Evolutionary conservation across 176 grass and related monocot genomes (phyloP).

Genomic region (Aegilops tauschii): DNA sequence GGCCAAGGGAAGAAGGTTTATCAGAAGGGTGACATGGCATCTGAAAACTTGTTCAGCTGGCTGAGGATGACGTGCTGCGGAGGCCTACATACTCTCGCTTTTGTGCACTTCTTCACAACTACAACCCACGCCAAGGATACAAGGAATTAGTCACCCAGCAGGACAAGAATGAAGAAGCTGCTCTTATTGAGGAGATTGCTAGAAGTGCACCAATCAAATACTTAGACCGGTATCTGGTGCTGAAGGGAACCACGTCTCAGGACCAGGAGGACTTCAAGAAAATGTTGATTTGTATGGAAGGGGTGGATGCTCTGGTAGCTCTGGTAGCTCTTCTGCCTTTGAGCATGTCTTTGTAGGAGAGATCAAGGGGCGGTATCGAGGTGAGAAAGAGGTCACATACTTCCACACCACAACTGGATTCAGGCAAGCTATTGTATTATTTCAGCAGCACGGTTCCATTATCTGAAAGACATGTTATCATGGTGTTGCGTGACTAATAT

Average conservation of each 20-base stretch:
- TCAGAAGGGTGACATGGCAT: slow-evolving; percentile 77
- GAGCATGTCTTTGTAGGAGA: slow-evolving; percentile 99
- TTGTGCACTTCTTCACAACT: slow-evolving; percentile 88
- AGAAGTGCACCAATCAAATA: slow-evolving; percentile 81
- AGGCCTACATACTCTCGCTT: slow-evolving; percentile 77
- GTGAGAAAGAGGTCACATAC: slow-evolving; percentile 59
- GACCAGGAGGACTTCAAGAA: slow-evolving; percentile 71
- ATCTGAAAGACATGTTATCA: slow-evolving; percentile 4
- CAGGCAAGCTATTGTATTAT: slow-evolving; percentile 53
- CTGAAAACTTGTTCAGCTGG: slow-evolving; percentile 67
- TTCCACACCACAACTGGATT: slow-evolving; percentile 78
- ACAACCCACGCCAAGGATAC: slow-evolving; percentile 78
- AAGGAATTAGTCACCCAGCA: slow-evolving; percentile 83
- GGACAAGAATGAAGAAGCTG: slow-evolving; percentile 84
- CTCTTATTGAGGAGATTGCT: slow-evolving; percentile 94
- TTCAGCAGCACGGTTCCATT: not conserved
- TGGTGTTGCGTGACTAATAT: slow-evolving; percentile 20
- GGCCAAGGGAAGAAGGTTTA: slow-evolving; percentile 96
- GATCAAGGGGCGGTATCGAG: slow-evolving; percentile 60
- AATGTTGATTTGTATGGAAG: slow-evolving; percentile 86
- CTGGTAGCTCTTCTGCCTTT: slow-evolving; percentile 74
- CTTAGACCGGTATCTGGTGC: slow-evolving; percentile 71
- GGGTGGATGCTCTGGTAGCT: slow-evolving; percentile 47
- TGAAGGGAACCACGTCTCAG: slow-evolving; percentile 49
- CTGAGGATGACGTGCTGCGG: slow-evolving; percentile 48